Percentiles rank a stretch among this genome's conserved stretches.
Conservation (phyloP, 2,329 filamentous ascomycete genomes). For the Pseudocercospora musae region DNA sequence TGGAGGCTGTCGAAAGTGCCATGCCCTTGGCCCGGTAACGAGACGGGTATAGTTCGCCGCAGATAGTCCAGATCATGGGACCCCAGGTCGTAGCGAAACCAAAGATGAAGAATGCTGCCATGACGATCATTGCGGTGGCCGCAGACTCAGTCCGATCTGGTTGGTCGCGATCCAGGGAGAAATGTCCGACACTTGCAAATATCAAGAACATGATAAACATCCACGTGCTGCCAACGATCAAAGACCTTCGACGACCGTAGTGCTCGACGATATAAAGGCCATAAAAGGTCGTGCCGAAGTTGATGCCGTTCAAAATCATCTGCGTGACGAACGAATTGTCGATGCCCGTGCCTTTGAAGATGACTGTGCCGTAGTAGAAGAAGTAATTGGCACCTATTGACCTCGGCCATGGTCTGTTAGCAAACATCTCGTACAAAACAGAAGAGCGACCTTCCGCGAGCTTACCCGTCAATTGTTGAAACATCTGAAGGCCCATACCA, state of each 20-base stretch:
- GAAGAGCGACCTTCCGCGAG: neutral
- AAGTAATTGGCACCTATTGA: slow-evolving; percentile 38
- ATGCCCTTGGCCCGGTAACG: slow-evolving; percentile 48
- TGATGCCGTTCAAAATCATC: slow-evolving; percentile 46
- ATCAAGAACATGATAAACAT: slow-evolving; percentile 56
- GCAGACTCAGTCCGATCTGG: slow-evolving; percentile 40
- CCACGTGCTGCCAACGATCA: slow-evolving; percentile 42
- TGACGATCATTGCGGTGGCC: slow-evolving; percentile 62
- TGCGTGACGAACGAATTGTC: slow-evolving; percentile 43
- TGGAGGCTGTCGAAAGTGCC: slow-evolving; percentile 58
- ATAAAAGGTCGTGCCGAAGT: slow-evolving; percentile 44
- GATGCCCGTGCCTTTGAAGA: slow-evolving; percentile 39
- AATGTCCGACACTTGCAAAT: slow-evolving; percentile 45
- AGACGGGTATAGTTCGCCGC: slow-evolving; percentile 50
- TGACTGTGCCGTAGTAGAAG: slow-evolving; percentile 42
- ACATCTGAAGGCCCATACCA: slow-evolving; percentile 59
- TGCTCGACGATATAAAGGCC: slow-evolving; percentile 47
- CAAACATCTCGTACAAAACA: neutral
- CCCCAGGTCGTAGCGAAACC: slow-evolving; percentile 68
- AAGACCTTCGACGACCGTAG: slow-evolving; percentile 44
- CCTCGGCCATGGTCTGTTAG: slow-evolving; percentile 61
- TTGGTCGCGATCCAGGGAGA: slow-evolving; percentile 37
- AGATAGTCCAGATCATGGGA: slow-evolving; percentile 61
- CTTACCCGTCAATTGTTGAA: slow-evolving; percentile 25
- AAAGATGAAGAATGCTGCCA: slow-evolving; percentile 65